Conservation (phyloP, 2,329 filamentous ascomycete genomes). For the Lasiodiplodia citricola region DNA sequence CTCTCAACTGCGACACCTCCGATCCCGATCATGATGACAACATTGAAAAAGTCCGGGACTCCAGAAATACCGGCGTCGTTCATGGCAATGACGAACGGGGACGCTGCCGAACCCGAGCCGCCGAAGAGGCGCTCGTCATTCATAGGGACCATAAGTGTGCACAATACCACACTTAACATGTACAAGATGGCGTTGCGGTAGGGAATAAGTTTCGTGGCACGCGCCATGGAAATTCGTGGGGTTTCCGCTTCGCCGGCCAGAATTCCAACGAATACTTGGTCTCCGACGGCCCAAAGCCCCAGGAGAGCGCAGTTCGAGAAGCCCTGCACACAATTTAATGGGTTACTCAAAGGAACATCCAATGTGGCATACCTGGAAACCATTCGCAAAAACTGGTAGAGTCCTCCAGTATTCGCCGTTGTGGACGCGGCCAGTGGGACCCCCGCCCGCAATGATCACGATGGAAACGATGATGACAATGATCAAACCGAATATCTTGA, state of each 20-base stretch:
- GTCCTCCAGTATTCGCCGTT: constrained; percentile 40
- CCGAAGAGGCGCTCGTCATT: constrained; percentile 28
- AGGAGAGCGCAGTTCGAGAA: constrained; percentile 5
- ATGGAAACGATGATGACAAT: constrained; percentile 35
- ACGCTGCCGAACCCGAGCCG: constrained; percentile 36
- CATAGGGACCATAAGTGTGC: constrained; percentile 29
- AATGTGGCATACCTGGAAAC: constrained; percentile 32
- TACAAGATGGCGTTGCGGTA: constrained; percentile 48
- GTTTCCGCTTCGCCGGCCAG: constrained; percentile 47
- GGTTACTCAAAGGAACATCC: not conserved
- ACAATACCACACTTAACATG: constrained; percentile 35
- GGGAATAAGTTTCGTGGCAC: constrained; percentile 47
- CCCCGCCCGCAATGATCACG: constrained; percentile 38
- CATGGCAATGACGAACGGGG: constrained; percentile 42
- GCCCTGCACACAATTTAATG: not conserved
- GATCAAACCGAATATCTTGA: constrained; percentile 44
- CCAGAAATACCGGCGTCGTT: constrained; percentile 36
- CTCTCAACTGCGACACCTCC: constrained; percentile 39
- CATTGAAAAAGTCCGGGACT: constrained; percentile 40
- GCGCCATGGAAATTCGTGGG: constrained; percentile 45
- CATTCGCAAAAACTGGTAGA: constrained; percentile 45
- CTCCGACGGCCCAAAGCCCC: constrained; percentile 31
- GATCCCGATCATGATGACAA: constrained; percentile 39
- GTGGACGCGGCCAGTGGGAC: constrained; percentile 39
- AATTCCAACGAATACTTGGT: constrained; percentile 46